These are phyloP conservation scores for Leptomonas pyrrhocoris DNA, from an alignment of 208 protist species.

Conservation along the genomic window DNA sequence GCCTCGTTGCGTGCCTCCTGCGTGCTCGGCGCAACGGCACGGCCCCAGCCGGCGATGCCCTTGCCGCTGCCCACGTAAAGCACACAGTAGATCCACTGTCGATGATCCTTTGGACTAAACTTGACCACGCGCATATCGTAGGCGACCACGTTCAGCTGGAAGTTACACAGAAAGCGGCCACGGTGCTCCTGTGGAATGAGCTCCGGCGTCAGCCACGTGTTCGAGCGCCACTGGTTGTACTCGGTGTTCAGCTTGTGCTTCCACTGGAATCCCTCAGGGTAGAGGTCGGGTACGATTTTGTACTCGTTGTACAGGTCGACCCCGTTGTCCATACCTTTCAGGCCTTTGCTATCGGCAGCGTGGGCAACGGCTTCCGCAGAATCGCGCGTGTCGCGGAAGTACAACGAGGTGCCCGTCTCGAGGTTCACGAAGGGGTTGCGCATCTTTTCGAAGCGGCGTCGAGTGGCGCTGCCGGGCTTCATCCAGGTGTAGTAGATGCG, in stretches of 20 bases:
- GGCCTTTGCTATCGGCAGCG: conserved; percentile 86
- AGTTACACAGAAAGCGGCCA: conserved; percentile 93
- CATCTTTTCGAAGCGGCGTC: conserved; percentile 93
- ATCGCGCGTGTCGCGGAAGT: conserved; percentile 91
- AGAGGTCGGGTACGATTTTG: conserved; percentile 92
- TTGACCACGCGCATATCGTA: conserved; percentile 94
- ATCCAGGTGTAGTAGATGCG: conserved; percentile 95
- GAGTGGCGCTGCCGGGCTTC: conserved; percentile 89
- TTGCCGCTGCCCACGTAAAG: conserved; percentile 92
- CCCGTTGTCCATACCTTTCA: conserved; percentile 93
- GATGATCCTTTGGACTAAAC: conserved; percentile 93
- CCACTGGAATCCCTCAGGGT: conserved; percentile 93
- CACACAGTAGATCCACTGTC: conserved; percentile 93
- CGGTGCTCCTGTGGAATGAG: conserved; percentile 93
- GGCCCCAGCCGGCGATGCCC: conserved; percentile 91
- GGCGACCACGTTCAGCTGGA: conserved; percentile 92
- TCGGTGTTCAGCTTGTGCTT: conserved; percentile 94
- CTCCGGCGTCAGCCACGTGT: conserved; percentile 93
- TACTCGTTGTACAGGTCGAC: conserved; percentile 94
- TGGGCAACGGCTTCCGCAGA: conserved; percentile 87
- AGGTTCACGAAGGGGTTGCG: conserved; percentile 93
- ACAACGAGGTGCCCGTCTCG: conserved; percentile 91
- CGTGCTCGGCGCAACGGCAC: conserved; percentile 88
- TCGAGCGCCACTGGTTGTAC: conserved; percentile 95
- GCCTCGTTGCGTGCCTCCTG: conserved; percentile 92